Percentiles rank a stretch among this genome's conserved stretches.
Conservation (phyloP, 2,329 filamentous ascomycete genomes). For the Xylaria multiplex region DNA sequence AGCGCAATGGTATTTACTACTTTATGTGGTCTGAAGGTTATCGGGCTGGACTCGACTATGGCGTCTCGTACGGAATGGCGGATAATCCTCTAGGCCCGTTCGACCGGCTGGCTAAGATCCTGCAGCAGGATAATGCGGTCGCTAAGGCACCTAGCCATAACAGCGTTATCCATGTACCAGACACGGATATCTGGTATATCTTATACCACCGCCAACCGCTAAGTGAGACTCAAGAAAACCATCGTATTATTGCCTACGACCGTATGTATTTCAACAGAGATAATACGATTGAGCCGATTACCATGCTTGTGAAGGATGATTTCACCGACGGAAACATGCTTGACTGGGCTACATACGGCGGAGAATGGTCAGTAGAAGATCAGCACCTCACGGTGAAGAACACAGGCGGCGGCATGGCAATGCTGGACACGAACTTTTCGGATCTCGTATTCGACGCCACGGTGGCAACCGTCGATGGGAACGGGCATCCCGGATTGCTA, state of each 20-base stretch:
- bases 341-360: constrained; percentile 49
- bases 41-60: constrained; percentile 57
- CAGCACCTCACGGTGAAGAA: constrained; percentile 40
- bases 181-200: constrained; percentile 55
- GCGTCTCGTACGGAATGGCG: constrained; percentile 55
- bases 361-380: constrained; percentile 44
- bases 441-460: constrained; percentile 49
- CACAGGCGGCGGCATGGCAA: constrained; percentile 41
- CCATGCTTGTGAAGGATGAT: constrained; percentile 57
- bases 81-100: constrained; percentile 56
- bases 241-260: constrained; percentile 59
- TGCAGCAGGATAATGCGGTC: constrained; percentile 50
- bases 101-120: constrained; percentile 50
- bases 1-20: constrained; percentile 54
- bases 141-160: constrained; percentile 54
- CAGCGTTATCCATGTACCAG: constrained; percentile 53
- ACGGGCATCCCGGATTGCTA: constrained; percentile 49
- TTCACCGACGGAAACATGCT: constrained; percentile 54
- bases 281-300: constrained; percentile 55
- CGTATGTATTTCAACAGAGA: constrained; percentile 58
- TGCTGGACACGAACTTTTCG: constrained; percentile 52
- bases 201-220: constrained; percentile 58
- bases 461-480: constrained; percentile 36
- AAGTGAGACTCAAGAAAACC: constrained; percentile 55
- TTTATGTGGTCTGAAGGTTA: constrained; percentile 57